A percentile compares a stretch with the other conserved stretches of the same genome.
Conservation (phyloP, 2,329 filamentous ascomycete genomes). For the Hypomyces perniciosus region DNA sequence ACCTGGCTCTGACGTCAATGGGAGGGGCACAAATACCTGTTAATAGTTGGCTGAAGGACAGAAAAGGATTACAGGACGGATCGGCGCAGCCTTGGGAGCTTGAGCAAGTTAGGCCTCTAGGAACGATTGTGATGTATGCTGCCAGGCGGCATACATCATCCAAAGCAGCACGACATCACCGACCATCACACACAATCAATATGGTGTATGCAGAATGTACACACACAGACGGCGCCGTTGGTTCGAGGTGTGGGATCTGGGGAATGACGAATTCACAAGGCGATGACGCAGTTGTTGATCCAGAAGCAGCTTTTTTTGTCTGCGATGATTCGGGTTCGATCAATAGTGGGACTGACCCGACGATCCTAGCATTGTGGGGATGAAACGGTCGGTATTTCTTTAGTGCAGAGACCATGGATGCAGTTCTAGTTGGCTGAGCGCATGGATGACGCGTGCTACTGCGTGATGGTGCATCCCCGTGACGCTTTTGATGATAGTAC, state of each 20-base stretch:
- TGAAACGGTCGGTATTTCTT: neutral
- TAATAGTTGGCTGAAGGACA: neutral
- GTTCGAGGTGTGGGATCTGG: neutral
- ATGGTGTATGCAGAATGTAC: no score
- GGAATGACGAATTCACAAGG: neutral
- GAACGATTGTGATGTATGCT: no score
- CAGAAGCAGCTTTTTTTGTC: neutral
- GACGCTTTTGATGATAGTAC: neutral
- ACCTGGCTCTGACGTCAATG: neutral
- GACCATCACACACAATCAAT: no score
- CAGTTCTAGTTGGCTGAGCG: neutral
- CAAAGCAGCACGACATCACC: no score
- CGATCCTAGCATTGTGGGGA: neutral
- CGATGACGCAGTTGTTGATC: neutral
- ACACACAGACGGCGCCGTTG: no score
- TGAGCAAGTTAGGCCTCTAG: no score
- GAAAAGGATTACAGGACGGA: neutral
- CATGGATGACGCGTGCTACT: constrained; percentile 8
- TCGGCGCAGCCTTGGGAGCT: no score
- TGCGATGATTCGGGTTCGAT: no score
- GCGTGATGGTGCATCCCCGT: neutral
- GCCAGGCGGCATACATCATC: no score
- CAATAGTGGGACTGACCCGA: no score
- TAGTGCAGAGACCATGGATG: neutral
- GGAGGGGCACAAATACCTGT: neutral